Evolutionary conservation across 2,329 filamentous ascomycete genomes (phyloP).

Genomic region (Pseudogymnoascus sp.): DNA sequence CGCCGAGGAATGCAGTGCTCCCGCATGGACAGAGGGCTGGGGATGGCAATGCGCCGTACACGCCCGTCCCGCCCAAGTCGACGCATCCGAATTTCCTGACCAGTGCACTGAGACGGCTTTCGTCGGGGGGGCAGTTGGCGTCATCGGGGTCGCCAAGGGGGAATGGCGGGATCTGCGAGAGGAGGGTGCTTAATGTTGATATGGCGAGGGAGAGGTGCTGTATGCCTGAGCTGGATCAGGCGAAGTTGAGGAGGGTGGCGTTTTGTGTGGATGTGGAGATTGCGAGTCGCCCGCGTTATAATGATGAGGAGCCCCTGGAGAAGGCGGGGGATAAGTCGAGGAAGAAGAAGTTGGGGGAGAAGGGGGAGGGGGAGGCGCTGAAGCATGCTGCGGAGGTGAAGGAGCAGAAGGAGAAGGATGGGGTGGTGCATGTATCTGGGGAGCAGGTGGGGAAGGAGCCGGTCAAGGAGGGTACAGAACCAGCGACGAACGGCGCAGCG

Average conservation of each 20-base stretch:
- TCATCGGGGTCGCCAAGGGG: slow-evolving; percentile 18
- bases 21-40: slow-evolving; percentile 45
- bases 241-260: slow-evolving; percentile 77
- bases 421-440: slow-evolving; percentile 36
- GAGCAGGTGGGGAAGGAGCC: slow-evolving; percentile 35
- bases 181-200: slow-evolving; percentile 79
- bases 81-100: slow-evolving; percentile 66
- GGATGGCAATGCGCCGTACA: slow-evolving; percentile 59
- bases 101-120: slow-evolving; percentile 72
- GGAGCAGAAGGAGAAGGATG: slow-evolving; percentile 47
- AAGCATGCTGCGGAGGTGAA: slow-evolving; percentile 57
- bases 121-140: slow-evolving; percentile 43
- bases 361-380: slow-evolving; percentile 64
- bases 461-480: slow-evolving; percentile 28
- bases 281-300: slow-evolving; percentile 74
- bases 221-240: slow-evolving; percentile 69
- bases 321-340: slow-evolving; percentile 44
- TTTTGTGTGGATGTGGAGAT: slow-evolving; percentile 98
- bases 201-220: slow-evolving; percentile 68
- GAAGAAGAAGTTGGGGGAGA: slow-evolving; percentile 58
- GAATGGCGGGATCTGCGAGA: slow-evolving; percentile 62
- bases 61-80: slow-evolving; percentile 64
- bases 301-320: slow-evolving; percentile 42
- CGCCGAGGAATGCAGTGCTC: slow-evolving; percentile 51
- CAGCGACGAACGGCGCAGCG: slow-evolving; percentile 21